These are phyloP conservation scores for Penicillium silybi DNA, from an alignment of 495 filamentous ascomycete species.

Conservation along the genomic window DNA sequence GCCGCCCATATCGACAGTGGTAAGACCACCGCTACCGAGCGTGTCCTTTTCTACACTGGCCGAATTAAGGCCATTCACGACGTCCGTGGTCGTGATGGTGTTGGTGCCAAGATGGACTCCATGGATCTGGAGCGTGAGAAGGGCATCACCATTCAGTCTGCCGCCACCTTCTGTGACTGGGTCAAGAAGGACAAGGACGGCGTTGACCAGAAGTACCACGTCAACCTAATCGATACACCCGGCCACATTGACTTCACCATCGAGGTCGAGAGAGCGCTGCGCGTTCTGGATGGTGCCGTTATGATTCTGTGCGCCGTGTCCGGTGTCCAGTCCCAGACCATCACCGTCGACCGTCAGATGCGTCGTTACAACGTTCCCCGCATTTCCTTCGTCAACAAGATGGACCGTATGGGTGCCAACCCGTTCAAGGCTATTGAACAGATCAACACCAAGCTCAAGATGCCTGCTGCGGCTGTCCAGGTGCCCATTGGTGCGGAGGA, in stretches of 20 bases:
- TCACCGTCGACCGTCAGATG: slow-evolving; percentile 99
- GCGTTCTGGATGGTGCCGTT: slow-evolving; percentile 94
- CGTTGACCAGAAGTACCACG: slow-evolving; percentile 85
- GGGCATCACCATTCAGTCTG: slow-evolving; percentile 98
- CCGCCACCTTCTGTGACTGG: slow-evolving; percentile 98
- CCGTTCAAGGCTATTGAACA: slow-evolving; percentile 97
- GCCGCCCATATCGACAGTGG: slow-evolving; percentile 99
- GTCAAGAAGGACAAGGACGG: slow-evolving; percentile 69
- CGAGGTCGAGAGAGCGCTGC: slow-evolving; percentile 93
- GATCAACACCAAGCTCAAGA: slow-evolving; percentile 91
- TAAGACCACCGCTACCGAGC: slow-evolving; percentile 95
- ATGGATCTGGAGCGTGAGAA: slow-evolving; percentile 99
- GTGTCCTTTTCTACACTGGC: slow-evolving; percentile 97
- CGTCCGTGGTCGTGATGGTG: slow-evolving; percentile 89
- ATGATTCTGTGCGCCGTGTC: slow-evolving; percentile 98
- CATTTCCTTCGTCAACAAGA: slow-evolving; percentile 98
- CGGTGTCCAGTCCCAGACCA: slow-evolving; percentile 96
- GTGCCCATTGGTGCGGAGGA: slow-evolving; percentile 94
- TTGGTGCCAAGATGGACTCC: slow-evolving; percentile 99
- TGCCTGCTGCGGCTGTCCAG: slow-evolving; percentile 90
- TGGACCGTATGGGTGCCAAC: slow-evolving; percentile 99
- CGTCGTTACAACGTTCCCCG: slow-evolving; percentile 94
- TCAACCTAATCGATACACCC: slow-evolving; percentile 98
- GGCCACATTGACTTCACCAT: slow-evolving; percentile 99
- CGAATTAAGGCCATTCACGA: slow-evolving; percentile 97